Evolutionary conservation across 352 stramenopile genomes (phyloP).

Genomic region (Phytopythium aichiense): DNA sequence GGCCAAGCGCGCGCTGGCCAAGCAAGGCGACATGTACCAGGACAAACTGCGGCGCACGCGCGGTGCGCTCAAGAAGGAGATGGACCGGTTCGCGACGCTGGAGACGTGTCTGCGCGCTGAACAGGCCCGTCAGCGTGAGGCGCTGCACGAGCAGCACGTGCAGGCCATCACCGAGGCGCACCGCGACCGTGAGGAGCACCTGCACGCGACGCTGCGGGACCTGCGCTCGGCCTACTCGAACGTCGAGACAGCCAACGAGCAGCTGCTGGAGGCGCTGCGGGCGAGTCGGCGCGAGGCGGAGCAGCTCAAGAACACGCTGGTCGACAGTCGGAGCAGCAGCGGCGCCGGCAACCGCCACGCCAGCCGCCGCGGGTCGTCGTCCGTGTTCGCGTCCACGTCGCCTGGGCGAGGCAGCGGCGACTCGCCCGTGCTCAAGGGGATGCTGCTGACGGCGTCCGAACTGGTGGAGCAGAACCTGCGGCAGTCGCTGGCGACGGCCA

Average conservation of each 20-base stretch:
- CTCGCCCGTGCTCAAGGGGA: conserved; percentile 1
- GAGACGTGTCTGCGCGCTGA: conserved; percentile 64
- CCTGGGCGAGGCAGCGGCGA: neutral
- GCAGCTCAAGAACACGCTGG: conserved; percentile 49
- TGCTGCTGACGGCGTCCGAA: conserved; percentile 1
- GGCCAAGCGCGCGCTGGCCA: conserved; percentile 28
- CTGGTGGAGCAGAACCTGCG: conserved; percentile 40
- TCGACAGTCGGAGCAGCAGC: conserved; percentile 1
- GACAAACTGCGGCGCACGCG: conserved; percentile 48
- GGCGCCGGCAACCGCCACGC: neutral
- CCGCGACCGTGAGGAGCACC: conserved; percentile 28
- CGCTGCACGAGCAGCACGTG: conserved; percentile 40
- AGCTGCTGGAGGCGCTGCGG: conserved; percentile 50
- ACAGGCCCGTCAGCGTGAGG: conserved; percentile 46
- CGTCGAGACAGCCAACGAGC: conserved; percentile 44
- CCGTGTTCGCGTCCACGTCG: conserved; percentile 2
- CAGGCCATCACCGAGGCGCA: conserved; percentile 41
- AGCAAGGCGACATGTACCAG: conserved; percentile 43
- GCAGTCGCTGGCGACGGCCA: conserved; percentile 34
- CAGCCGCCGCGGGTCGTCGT: conserved; percentile 10
- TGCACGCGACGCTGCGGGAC: conserved; percentile 47
- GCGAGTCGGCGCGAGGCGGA: conserved; percentile 35
- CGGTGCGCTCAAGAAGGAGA: conserved; percentile 52
- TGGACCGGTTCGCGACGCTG: conserved; percentile 49
- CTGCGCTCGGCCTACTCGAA: conserved; percentile 40